These are phyloP conservation scores for Lophiostoma macrostomum DNA, from an alignment of 495 filamentous ascomycete genomes.

Conservation along the genomic window DNA sequence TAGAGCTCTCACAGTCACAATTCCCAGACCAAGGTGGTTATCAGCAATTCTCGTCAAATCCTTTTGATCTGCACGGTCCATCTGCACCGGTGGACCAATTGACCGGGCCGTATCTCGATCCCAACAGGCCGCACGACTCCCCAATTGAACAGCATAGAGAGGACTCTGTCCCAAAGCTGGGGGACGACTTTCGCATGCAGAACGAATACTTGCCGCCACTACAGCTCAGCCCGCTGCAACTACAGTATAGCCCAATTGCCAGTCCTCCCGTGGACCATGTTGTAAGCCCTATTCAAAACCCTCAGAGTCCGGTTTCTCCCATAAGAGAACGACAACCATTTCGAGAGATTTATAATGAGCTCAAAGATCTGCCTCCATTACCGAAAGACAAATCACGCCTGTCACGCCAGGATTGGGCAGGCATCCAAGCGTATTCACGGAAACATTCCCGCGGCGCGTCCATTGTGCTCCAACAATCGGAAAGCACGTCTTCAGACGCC, in stretches of 20 bases:
- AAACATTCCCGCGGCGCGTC: background rate
- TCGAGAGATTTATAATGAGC: conserved; percentile 2
- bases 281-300: background rate
- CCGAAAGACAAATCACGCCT: conserved; percentile 13
- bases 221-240: background rate
- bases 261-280: background rate
- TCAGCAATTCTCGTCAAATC: too few relatives aligned
- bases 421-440: conserved; percentile 16
- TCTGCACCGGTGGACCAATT: too few relatives aligned
- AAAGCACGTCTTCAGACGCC: background rate
- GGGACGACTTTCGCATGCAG: too few relatives aligned
- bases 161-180: too few relatives aligned
- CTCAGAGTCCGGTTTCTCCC: background rate
- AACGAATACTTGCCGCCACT: background rate
- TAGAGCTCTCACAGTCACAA: too few relatives aligned
- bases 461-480: background rate
- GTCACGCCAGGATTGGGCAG: conserved; percentile 23
- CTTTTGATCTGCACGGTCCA: too few relatives aligned
- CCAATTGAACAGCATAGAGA: too few relatives aligned
- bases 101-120: too few relatives aligned
- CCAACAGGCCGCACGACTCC: too few relatives aligned
- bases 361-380: background rate
- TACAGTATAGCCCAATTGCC: background rate
- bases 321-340: background rate
- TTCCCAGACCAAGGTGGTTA: too few relatives aligned